phyloP scores from a whole-genome alignment of 495 filamentous ascomycete genomes.

The Penicillium paradoxum region DNA sequence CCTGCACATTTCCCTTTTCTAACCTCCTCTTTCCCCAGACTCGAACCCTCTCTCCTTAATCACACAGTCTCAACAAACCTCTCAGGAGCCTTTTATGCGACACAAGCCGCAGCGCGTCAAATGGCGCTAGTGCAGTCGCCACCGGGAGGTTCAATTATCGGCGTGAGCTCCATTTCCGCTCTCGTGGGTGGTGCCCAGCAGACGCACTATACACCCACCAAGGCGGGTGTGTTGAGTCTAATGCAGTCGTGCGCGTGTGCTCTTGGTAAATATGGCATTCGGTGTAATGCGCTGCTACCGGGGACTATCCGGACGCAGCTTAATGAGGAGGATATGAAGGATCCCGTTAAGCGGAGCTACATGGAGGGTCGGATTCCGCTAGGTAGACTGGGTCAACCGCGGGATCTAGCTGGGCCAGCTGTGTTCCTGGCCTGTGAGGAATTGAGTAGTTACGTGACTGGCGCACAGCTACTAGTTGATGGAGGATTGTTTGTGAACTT shows the following conservation, averaged over 20 bases:
- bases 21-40: slow-evolving; percentile 23
- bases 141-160: slow-evolving; percentile 76
- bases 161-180: slow-evolving; percentile 75
- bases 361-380: slow-evolving; percentile 84
- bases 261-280: slow-evolving; percentile 66
- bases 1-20: not conserved
- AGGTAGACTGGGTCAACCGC: slow-evolving; percentile 62
- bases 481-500: slow-evolving; percentile 71
- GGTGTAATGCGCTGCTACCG: slow-evolving; percentile 82
- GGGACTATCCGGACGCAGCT: slow-evolving; percentile 83
- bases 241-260: slow-evolving; percentile 84
- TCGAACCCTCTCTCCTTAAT: slow-evolving; percentile 56
- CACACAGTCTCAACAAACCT: slow-evolving; percentile 73
- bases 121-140: slow-evolving; percentile 60
- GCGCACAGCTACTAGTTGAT: slow-evolving; percentile 81
- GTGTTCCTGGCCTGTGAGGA: slow-evolving; percentile 78
- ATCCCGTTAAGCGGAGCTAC: slow-evolving; percentile 65
- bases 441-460: slow-evolving; percentile 75
- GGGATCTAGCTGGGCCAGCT: slow-evolving; percentile 74
- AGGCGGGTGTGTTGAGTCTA: slow-evolving; percentile 74
- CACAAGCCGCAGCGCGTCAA: slow-evolving; percentile 75
- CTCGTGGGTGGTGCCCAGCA: slow-evolving; percentile 78
- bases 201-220: slow-evolving; percentile 87
- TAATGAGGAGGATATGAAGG: slow-evolving; percentile 72
- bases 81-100: slow-evolving; percentile 77